These are phyloP conservation scores for Vitis hybrid DNA, from an alignment of 177 flowering plant species.

Conservation along the genomic window DNA sequence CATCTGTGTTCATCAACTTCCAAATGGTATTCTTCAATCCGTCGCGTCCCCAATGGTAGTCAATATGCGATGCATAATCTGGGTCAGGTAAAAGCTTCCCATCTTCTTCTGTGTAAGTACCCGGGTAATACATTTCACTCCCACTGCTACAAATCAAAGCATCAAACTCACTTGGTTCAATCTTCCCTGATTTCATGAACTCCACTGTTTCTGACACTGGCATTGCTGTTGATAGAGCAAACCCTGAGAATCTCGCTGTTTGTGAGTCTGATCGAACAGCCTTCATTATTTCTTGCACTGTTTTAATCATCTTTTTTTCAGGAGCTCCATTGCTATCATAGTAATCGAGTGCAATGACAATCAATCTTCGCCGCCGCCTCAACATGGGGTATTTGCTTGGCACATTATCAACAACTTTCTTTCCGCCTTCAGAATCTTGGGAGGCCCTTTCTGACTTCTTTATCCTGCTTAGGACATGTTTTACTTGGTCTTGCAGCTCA, in stretches of 20 bases:
- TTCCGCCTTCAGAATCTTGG: constrained; percentile 33
- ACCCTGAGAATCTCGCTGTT: constrained; percentile 56
- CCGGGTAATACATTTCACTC: constrained; percentile 91
- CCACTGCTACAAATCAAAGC: constrained; percentile 94
- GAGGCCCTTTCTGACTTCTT: constrained; percentile 39
- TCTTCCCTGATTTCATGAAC: constrained; percentile 59
- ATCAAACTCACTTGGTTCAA: constrained; percentile 77
- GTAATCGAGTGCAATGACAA: constrained; percentile 82
- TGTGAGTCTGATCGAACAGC: constrained; percentile 60
- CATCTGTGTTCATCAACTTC: constrained; percentile 66
- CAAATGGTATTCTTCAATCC: constrained; percentile 81
- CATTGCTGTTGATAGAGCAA: constrained; percentile 95
- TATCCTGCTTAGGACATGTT: constrained; percentile 60
- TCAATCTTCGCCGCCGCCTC: constrained; percentile 59
- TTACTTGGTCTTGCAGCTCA: constrained; percentile 77
- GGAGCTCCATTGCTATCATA: constrained; percentile 66
- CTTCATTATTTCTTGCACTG: constrained; percentile 64
- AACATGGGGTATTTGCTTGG: constrained; percentile 68
- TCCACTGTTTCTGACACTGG: constrained; percentile 56
- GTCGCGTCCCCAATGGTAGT: constrained; percentile 90
- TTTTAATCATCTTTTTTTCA: constrained; percentile 53
- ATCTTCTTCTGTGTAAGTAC: constrained; percentile 48
- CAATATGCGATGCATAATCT: constrained; percentile 84
- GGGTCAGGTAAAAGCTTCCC: constrained; percentile 68
- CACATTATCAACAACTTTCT: constrained; percentile 38